phyloP scores from a whole-genome alignment of 2,329 filamentous ascomycete genomes.

The Coniochaeta sp. region DNA sequence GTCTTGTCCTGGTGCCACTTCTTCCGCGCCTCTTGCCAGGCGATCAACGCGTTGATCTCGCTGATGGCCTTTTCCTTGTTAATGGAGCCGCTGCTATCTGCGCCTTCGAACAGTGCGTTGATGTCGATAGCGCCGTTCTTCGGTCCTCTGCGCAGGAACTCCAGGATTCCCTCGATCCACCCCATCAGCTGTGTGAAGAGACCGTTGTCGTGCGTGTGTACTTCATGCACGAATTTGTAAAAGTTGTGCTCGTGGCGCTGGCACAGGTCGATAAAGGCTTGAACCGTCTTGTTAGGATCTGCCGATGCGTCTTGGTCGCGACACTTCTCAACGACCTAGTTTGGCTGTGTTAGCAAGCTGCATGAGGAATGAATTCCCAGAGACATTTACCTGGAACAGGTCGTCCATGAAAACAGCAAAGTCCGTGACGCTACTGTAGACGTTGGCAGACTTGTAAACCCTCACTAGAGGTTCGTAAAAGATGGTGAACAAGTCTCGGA shows the following conservation, averaged over 20 bases:
- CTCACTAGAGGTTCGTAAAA: conserved; percentile 97
- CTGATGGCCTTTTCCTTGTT: conserved; percentile 64
- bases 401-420: conserved; percentile 92
- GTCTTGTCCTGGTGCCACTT: conserved; percentile 99
- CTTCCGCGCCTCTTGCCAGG: conserved; percentile 92
- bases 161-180: conserved; percentile 92
- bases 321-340: conserved; percentile 55
- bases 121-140: conserved; percentile 83
- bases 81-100: conserved; percentile 57
- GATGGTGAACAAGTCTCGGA: conserved; percentile 94
- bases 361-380: background rate
- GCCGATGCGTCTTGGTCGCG: conserved; percentile 76
- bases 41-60: conserved; percentile 81
- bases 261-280: conserved; percentile 95
- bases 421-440: conserved; percentile 95
- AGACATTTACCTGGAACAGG: conserved; percentile 62
- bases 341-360: background rate
- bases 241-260: conserved; percentile 93
- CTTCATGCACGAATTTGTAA: conserved; percentile 98
- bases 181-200: conserved; percentile 94
- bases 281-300: conserved; percentile 96
- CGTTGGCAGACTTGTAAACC: conserved; percentile 97
- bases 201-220: conserved; percentile 93
- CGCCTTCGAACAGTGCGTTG: conserved; percentile 85
- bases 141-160: conserved; percentile 84